Evolutionary conservation across 192 early-diverging fungal species (phyloP), one percentile per base, ranked within the genome.

Genomic region (Backusella psychrophila): DNA sequence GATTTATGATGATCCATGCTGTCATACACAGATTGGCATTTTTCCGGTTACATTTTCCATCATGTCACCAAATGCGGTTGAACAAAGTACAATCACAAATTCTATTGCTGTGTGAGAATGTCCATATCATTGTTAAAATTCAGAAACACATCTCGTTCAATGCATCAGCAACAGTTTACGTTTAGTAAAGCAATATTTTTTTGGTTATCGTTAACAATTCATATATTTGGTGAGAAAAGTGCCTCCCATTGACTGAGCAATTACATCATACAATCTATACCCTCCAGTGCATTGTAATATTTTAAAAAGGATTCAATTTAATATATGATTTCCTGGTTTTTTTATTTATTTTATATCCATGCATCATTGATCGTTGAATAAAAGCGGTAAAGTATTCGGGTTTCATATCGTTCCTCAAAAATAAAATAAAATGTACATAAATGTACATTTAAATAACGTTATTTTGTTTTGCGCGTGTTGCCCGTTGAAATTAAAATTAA

Each of bases 401-500:
- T 56, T 56, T 56, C 21, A 19, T 23, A 19, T 9, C 9, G 17
- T 21, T 56, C 52, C 8, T 56, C 1, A 56, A 56, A 56, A 56
- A 56, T 53, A 53, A 19, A 53, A 21, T 21, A 23, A 56, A 56
- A 56, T 26, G 21, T 23, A 21, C n/a, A 9, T 23, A 56, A 8
- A 53, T 53, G 17, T 53, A 56, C 53, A 56, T 56, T 53, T 56
- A 56, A 26, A n/a, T 56, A 56, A 56, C n/a, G 23, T 56, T 56
- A 23, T 23, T 56, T 56, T 56, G n/a, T n/a, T 56, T 56, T 6
- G 21, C 3, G 8, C 21, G 53, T 56, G 53, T 17, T 56, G 53
- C n/a, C 53, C n/a, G 53, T 56, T 56, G 19, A 56, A 56, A 56
- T 56, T 56, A 56, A 56, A 56, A 56, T 56, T n/a, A 56, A 56